These are phyloP conservation scores for Styphnolobium japonicum DNA, from an alignment of 306 rosid genomes.

Conservation along the genomic window DNA sequence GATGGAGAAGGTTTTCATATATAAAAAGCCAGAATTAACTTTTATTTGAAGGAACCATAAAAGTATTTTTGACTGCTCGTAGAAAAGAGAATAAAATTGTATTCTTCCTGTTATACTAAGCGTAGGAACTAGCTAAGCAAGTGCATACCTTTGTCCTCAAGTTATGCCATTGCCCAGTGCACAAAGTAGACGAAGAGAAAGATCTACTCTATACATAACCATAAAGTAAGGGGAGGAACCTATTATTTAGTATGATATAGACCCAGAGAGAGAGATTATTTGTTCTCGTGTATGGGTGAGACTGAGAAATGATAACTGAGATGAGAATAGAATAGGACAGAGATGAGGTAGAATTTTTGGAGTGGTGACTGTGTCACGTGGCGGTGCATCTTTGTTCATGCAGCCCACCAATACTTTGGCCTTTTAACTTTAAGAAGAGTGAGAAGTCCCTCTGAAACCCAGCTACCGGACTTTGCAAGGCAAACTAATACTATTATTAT, in stretches of 20 bases:
- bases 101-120: neutral
- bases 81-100: neutral
- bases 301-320: neutral
- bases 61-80: neutral
- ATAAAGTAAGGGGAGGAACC: neutral
- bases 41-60: neutral
- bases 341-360: neutral
- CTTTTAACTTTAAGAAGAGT: constrained; percentile 32
- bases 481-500: neutral
- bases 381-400: constrained; percentile 37
- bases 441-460: constrained; percentile 7
- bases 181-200: neutral
- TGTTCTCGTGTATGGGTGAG: neutral
- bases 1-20: neutral
- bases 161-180: neutral
- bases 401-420: constrained; percentile 23
- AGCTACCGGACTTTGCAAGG: constrained; percentile 38
- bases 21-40: neutral
- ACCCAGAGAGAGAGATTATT: neutral
- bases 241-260: neutral
- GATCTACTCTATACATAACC: neutral
- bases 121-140: neutral
- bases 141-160: constrained; percentile 20
- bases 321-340: neutral
- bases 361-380: constrained; percentile 41